Percentiles rank a stretch among this genome's conserved stretches.
phyloP scores from a whole-genome alignment of 1,284 basidiomycete genomes.

The Schizophyllum amplum region DNA sequence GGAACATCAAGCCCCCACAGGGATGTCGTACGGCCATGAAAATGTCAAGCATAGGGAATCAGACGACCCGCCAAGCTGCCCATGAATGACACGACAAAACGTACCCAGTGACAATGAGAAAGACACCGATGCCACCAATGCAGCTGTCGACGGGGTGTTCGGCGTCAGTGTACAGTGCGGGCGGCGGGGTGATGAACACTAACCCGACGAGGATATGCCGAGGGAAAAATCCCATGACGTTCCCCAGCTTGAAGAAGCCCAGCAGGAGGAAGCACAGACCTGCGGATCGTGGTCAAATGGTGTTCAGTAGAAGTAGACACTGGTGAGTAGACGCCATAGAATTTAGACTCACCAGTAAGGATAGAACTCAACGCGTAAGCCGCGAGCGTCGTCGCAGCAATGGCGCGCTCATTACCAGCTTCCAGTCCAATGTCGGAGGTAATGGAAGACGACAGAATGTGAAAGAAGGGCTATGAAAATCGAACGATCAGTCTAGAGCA shows the following conservation, averaged over 20 bases:
- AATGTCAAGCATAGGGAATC: background rate
- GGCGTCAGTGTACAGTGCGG: background rate
- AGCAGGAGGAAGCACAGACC: constrained; percentile 81
- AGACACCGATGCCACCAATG: constrained; percentile 94
- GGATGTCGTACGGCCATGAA: no score
- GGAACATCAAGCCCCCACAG: no score
- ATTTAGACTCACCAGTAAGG: constrained; percentile 71
- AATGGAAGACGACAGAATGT: constrained; percentile 81
- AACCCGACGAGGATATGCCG: constrained; percentile 90
- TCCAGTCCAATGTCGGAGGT: constrained; percentile 67
- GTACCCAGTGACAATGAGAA: constrained; percentile 84
- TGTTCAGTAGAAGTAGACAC: background rate
- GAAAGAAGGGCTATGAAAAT: constrained; percentile 77
- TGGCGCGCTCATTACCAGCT: constrained; percentile 42
- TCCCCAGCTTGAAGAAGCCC: constrained; percentile 80
- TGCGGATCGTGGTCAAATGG: constrained; percentile 20
- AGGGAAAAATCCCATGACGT: constrained; percentile 93
- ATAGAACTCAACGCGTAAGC: constrained; percentile 87
- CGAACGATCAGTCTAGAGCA: background rate
- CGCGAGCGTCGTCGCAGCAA: constrained; percentile 88
- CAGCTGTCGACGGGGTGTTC: constrained; percentile 40
- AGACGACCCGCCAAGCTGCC: no score
- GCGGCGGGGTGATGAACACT: constrained; percentile 14
- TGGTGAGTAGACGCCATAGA: background rate
- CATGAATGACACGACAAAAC: constrained; percentile 13